Base-by-base conservation (phyloP, 73 alveolate species). In the Paramecium biaurelia region DNA sequence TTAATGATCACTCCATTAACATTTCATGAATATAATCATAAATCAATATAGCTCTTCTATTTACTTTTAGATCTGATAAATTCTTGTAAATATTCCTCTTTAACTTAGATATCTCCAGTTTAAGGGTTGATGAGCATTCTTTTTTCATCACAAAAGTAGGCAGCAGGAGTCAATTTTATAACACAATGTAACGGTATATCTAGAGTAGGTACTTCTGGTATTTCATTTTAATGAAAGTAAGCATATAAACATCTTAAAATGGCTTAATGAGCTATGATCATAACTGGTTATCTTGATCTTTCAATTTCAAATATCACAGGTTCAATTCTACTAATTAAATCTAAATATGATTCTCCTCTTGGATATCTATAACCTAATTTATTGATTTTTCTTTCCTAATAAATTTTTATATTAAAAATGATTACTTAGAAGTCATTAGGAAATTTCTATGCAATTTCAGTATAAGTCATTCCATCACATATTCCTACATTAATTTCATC, bases 401-500 rank as follows among this genome's bases (percentile, higher is more conserved):
- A 63, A 30, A 63, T 26, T 26, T 76, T 30, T 63, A 63, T 53
- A n/a, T 15, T 53, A 53, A 53, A 63, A 30, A 63, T 63, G 41
- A 63, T 30, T 63, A 63, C 84, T 53, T 43, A 41, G 15, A 24
- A 34, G 5, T 86, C 86, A 15, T 12, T 37, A n/a, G 57, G 59
- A 26, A 67, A 86, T 35, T 86, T 67, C 45, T 63, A 88, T 53
- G 72, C 47, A n/a, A 92, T 70, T 72, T 92, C 96, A 14, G 56
- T 41, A n/a, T 57, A 45, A 18, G 96, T 92, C 85, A 92, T 35
- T 10, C 92, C 63, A 57, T 92, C 96, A 32, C 93, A 85, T 15
- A 92, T 85, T 11, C 96, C 96, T 8, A 90, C 92, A 41, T 92
- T 45, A 23, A 92, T 92, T 72, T 92, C 96, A 49, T 92, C 96